Evolutionary conservation across 1,284 basidiomycete species (phyloP), one percentile per base, ranked within the genome.

Genomic region (Butyriboletus appendiculatus): DNA sequence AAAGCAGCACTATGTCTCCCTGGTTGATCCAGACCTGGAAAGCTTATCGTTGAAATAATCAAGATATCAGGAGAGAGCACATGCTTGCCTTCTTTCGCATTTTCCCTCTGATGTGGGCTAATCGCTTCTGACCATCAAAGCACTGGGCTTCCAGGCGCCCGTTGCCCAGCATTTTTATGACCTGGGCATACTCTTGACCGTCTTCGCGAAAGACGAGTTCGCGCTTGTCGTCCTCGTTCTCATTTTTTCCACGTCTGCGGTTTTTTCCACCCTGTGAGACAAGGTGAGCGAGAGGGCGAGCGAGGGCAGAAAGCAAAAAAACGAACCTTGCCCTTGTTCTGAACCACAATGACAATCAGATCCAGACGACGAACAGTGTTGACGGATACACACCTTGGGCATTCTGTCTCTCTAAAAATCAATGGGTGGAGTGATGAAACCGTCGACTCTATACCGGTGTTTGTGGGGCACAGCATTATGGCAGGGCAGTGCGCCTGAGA

Each of bases 191-290:
- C 74, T 99, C 96, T 77, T 99, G 97, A 15, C 96, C 96, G 69
- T 99, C 97, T 74, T 99, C 96, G 69, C 94, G 92, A 84, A 99
- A 98, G 47, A 98, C 94, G 46, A 99, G 85, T 75, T 99, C 97
- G 67, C 97, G 91, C 82, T 98, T 99, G 79, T 98, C 94, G 62
- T 92, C 91, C 60, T 98, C 94, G 76, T 95, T 96, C 77, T 99
- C 96, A 79, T 98, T 98, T 87, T 99, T 99, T 85, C 96, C 96
- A 79, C 96, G 86, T 82, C 96, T 86, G 76, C 97, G 88, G 80
- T 99, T 99, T 83, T 99, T 99, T 62, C 97, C 97, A 73, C 97
- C 96, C 94, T 99, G 63, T 62, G 44, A 53, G 28, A 26, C 16
- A 18, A 48, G 18, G 48, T 63, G 45, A 63, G 53, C 8, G 24